phyloP scores from a whole-genome alignment of 2,329 filamentous ascomycete genomes.

The Plectosphaerella plurivora region DNA sequence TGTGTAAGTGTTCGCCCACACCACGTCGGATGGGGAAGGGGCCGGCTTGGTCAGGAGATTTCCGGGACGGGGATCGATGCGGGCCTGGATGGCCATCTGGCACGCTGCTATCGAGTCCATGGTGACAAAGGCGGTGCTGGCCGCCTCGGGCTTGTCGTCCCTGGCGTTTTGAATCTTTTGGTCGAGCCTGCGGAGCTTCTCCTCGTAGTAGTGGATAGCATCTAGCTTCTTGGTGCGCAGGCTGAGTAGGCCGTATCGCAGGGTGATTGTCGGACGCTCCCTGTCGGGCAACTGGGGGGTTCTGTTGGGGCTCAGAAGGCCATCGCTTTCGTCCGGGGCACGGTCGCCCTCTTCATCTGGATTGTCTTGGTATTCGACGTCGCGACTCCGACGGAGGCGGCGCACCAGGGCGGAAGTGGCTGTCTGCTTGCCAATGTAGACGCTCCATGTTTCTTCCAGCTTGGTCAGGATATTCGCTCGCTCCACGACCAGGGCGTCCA shows the following conservation, averaged over 20 bases:
- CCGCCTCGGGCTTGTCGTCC: conserved; percentile 70
- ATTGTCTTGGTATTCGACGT: conserved; percentile 16
- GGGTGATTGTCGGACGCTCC: conserved; percentile 60
- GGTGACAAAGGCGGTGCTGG: conserved; percentile 87
- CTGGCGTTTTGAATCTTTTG: conserved; percentile 67
- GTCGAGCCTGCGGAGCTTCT: conserved; percentile 75
- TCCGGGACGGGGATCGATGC: conserved; percentile 85
- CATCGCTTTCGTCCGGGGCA: conserved; percentile 51
- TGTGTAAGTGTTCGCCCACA: conserved; percentile 92
- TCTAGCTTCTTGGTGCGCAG: conserved; percentile 72
- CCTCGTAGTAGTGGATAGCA: conserved; percentile 91
- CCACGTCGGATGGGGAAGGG: conserved; percentile 85
- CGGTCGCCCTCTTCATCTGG: conserved; percentile 33
- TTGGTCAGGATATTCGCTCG: conserved; percentile 62
- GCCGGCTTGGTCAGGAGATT: conserved; percentile 81
- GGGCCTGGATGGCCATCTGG: conserved; percentile 94
- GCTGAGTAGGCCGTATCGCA: conserved; percentile 76
- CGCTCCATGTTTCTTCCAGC: conserved; percentile 80
- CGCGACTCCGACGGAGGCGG: conserved; percentile 3
- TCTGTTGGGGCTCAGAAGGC: conserved; percentile 41
- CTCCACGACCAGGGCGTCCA: conserved; percentile 70
- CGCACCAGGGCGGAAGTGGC: background rate
- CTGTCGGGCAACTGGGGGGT: conserved; percentile 28
- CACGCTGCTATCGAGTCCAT: conserved; percentile 92
- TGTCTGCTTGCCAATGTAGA: conserved; percentile 59